A percentile compares a stretch with the other conserved stretches of the same genome.
Conservation (phyloP, 345 rosid genomes). For the Eucalyptus marginata region DNA sequence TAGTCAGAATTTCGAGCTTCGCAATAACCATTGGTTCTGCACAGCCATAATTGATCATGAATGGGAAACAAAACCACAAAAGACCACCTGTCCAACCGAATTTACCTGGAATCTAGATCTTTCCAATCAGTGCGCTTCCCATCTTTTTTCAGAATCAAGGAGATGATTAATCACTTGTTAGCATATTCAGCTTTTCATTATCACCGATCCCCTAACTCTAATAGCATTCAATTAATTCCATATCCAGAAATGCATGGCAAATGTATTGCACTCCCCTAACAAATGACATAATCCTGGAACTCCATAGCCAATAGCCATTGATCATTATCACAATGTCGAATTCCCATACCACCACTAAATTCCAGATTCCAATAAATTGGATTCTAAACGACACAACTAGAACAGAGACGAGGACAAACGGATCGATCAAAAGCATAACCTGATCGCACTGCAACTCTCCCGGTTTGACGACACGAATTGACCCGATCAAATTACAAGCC, state of each 20-base stretch:
- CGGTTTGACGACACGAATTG: conserved; percentile 32
- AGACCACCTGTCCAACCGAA: neutral
- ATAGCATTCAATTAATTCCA: no score
- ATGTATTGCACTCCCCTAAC: neutral
- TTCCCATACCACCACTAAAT: neutral
- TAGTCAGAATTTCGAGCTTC: neutral
- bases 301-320: neutral
- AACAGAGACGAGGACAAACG: neutral
- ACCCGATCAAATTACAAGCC: conserved; percentile 48
- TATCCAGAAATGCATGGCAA: no score
- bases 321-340: neutral
- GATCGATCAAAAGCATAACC: conserved; percentile 19
- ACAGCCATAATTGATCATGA: neutral
- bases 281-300: neutral
- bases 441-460: conserved; percentile 45
- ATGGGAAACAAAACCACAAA: neutral
- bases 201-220: no score
- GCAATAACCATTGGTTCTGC: neutral
- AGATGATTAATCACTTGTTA: no score
- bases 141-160: no score
- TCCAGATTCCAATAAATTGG: neutral
- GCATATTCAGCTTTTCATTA: no score
- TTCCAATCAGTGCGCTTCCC: neutral
- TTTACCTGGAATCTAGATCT: neutral
- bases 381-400: neutral